These are phyloP conservation scores for Hexamita inflata DNA, from an alignment of 208 protist genomes.

Conservation along the genomic window DNA sequence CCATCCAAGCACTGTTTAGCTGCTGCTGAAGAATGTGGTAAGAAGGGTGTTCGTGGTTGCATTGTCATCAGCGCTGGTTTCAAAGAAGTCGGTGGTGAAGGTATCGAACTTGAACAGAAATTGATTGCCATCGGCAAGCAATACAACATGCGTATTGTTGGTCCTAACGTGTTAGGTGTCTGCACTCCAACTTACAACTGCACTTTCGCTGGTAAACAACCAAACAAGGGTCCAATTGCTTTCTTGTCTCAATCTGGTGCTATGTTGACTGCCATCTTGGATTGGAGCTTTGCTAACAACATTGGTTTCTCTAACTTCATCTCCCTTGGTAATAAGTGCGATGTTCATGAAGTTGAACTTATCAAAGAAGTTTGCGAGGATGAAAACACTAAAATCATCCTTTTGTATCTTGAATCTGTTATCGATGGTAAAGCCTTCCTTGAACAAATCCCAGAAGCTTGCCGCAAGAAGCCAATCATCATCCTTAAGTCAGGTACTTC, in stretches of 20 bases:
- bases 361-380: constrained; percentile 34
- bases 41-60: constrained; percentile 1
- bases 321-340: constrained; percentile 36
- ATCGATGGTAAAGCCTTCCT: constrained; percentile 37
- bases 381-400: constrained; percentile 31
- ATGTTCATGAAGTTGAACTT: constrained; percentile 40
- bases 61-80: constrained; percentile 46
- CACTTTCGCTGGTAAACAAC: constrained; percentile 33
- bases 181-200: constrained; percentile 32
- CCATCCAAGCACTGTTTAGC: constrained; percentile 25
- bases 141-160: constrained; percentile 34
- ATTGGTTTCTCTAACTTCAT: constrained; percentile 45
- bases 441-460: constrained; percentile 15
- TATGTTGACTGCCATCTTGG: constrained; percentile 38
- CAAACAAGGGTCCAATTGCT: constrained; percentile 30
- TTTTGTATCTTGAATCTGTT: constrained; percentile 42
- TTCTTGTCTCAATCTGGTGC: constrained; percentile 46
- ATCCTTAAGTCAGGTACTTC: constrained; percentile 40
- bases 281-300: constrained; percentile 28
- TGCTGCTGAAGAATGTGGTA: constrained; percentile 32
- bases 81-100: constrained; percentile 33
- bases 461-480: constrained; percentile 38
- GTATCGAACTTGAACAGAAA: constrained; percentile 33
- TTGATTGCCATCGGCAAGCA: constrained; percentile 20
- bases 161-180: constrained; percentile 41